phyloP scores from a whole-genome alignment of 805 yeast genomes.

The Monosporozyma aquatica region DNA sequence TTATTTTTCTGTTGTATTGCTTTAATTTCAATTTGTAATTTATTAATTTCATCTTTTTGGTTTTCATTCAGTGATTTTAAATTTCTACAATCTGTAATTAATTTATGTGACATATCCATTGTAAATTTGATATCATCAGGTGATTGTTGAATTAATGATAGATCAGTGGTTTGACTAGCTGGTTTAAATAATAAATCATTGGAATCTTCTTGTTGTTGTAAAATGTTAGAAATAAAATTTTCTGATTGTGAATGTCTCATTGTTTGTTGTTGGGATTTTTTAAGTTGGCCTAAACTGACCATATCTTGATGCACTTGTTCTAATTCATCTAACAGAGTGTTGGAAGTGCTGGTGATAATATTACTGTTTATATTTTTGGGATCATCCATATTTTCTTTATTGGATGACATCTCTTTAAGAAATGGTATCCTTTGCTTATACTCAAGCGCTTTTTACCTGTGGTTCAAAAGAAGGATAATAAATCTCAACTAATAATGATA shows the following conservation, averaged over 20 bases:
- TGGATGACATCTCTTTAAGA: background rate
- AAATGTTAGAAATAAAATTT: conserved; percentile 6
- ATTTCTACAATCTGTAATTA: conserved; percentile 60
- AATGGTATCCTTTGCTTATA: too few species aligned
- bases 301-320: conserved; percentile 1
- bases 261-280: background rate
- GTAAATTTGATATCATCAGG: conserved; percentile 59
- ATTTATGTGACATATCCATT: conserved; percentile 64
- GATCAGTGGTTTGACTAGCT: conserved; percentile 12
- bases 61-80: conserved; percentile 54
- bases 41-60: conserved; percentile 17
- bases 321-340: background rate
- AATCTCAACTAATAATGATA: too few species aligned
- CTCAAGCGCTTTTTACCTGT: too few species aligned
- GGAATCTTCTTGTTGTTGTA: conserved; percentile 45
- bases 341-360: background rate
- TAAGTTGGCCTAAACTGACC: background rate
- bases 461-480: too few species aligned
- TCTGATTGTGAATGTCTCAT: conserved; percentile 1
- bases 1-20: conserved; percentile 4
- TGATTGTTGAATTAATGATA: conserved; percentile 18
- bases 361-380: background rate
- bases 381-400: background rate
- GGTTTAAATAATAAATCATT: conserved; percentile 21
- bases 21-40: conserved; percentile 4